Evolutionary conservation across 176 grass and related monocot genomes (phyloP), one percentile per base, ranked within the genome.

Genomic region (Canna indica): DNA sequence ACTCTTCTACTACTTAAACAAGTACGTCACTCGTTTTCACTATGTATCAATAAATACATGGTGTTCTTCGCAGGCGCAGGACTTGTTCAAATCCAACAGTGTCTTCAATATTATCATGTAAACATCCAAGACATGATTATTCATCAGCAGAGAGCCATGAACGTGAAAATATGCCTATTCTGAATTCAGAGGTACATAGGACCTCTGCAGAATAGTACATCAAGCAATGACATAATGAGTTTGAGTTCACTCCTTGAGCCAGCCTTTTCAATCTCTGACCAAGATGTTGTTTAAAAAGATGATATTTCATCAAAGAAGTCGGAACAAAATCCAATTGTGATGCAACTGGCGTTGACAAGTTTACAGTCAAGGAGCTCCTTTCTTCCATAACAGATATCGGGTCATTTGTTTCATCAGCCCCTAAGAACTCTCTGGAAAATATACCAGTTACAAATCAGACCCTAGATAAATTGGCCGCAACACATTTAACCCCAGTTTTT

Each of bases 281-380:
- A 86, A 65, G 84, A 88, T 6, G 77, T 83, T 80, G 44, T 90
- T 70, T 90, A 73, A 79, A 86, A 81, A 67, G 95, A 90, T 83
- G 90, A 72, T 68, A 41, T 83, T 45, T 56, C 78, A 13, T 71
- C 68, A 36, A 65, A 64, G 61, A 69, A 78, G 47, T 48, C 65
- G 16, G 73, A 48, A 12, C 77, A 84, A 41, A 78, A 76, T 29
- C 71, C 28, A 48, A 76, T 71, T 64, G 28, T 47, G 72, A 73
- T 39, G 70, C 80, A 58, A 56, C 61, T 72, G 90, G 84, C n/a
- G 84, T 88, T 45, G 95, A 94, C 70, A 90, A 88, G 78, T 94
- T 90, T 75, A 88, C 84, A 34, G 95, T 99, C 58, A 81, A 84
- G 81, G 95, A 99, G 35, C 76, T 99, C 42, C 87, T 94, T 69